A percentile compares a stretch with the other conserved stretches of the same genome.
Conservation (phyloP, 1,284 basidiomycete genomes). For the Neonothopanus nambi region DNA sequence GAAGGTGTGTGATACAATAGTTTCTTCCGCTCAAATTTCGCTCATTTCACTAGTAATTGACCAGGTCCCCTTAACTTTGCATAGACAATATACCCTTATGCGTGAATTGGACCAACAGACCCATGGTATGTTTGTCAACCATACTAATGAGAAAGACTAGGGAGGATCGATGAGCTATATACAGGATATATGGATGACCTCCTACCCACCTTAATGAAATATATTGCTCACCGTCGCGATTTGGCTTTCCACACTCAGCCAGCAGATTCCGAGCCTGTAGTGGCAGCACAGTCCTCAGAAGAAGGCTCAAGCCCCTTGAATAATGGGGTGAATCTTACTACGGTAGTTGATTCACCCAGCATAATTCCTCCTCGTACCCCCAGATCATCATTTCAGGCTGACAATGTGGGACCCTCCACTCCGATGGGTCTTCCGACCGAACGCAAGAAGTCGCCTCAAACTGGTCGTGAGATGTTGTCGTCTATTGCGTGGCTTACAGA, state of each 20-base stretch:
- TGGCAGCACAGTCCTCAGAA: background rate
- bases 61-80: constrained; percentile 82
- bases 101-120: constrained; percentile 82
- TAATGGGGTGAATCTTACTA: background rate
- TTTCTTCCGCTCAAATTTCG: background rate
- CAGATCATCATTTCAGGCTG: background rate
- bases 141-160: constrained; percentile 5
- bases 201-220: constrained; percentile 41
- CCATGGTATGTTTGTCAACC: constrained; percentile 43
- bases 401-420: constrained; percentile 1
- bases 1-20: constrained; percentile 54
- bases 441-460: constrained; percentile 28
- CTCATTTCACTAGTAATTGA: constrained; percentile 62
- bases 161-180: constrained; percentile 2
- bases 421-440: constrained; percentile 24
- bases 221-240: constrained; percentile 39
- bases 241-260: background rate
- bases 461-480: constrained; percentile 52
- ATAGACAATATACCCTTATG: constrained; percentile 78
- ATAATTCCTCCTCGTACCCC: background rate
- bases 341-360: background rate
- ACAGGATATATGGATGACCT: constrained; percentile 43
- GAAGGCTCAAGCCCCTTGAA: background rate
- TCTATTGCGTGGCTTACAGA: constrained; percentile 60
- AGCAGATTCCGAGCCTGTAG: background rate